Evolutionary conservation across 495 filamentous ascomycete genomes (phyloP).

Genomic region (Talaromyces adpressus): DNA sequence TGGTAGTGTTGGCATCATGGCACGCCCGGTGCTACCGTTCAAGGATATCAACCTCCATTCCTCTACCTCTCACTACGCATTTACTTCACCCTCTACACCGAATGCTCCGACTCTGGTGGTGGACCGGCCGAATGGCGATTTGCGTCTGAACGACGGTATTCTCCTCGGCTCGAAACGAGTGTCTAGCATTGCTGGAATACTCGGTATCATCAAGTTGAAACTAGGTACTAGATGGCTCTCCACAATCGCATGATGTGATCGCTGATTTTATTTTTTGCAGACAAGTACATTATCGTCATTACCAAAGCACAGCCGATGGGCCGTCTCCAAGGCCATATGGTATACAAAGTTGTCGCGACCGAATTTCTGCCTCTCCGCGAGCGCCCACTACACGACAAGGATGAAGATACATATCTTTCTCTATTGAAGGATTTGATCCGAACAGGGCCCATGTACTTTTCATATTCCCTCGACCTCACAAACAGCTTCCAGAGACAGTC

Average conservation of each 20-base stretch:
- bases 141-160: slow-evolving; percentile 73
- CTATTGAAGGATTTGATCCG: slow-evolving; percentile 73
- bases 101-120: slow-evolving; percentile 79
- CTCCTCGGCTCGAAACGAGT: slow-evolving; percentile 71
- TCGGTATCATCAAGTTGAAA: slow-evolving; percentile 84
- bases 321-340: slow-evolving; percentile 81
- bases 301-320: slow-evolving; percentile 91
- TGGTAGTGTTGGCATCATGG: slow-evolving; percentile 39
- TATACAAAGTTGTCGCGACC: slow-evolving; percentile 85
- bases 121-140: slow-evolving; percentile 87
- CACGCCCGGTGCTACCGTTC: slow-evolving; percentile 62
- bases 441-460: slow-evolving; percentile 91
- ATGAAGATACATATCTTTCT: slow-evolving; percentile 84
- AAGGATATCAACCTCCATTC: slow-evolving; percentile 94
- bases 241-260: slow-evolving; percentile 8
- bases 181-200: slow-evolving; percentile 86
- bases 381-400: slow-evolving; percentile 78
- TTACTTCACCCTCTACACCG: slow-evolving; percentile 90
- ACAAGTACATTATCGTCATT: slow-evolving; percentile 95
- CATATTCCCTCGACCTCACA: slow-evolving; percentile 90
- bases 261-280: slow-evolving; percentile 35
- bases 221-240: slow-evolving; percentile 53
- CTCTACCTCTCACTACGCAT: slow-evolving; percentile 87
- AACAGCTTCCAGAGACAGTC: slow-evolving; percentile 92
- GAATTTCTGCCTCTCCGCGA: slow-evolving; percentile 94